Evolutionary conservation across 164 flowering plant species (phyloP).

Genomic region (Tetrastigma voinierianum): DNA sequence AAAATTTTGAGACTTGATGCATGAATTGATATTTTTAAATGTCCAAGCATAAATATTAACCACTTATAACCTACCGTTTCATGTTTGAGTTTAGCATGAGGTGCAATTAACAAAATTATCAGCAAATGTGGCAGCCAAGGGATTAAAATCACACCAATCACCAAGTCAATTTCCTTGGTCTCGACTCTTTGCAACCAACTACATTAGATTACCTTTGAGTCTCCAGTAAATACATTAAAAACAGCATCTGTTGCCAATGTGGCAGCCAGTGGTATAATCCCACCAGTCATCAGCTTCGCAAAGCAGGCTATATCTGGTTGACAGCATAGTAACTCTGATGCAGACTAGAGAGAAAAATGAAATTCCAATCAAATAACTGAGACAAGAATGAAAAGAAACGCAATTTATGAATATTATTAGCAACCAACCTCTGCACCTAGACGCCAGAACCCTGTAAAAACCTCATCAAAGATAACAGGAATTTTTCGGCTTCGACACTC

Average conservation of each 20-base stretch:
- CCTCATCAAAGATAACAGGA: constrained; percentile 95
- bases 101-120: too few relatives aligned
- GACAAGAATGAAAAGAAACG: constrained; percentile 7
- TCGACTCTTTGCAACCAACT: neutral
- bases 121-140: neutral
- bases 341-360: constrained; percentile 48
- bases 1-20: too few relatives aligned
- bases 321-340: constrained; percentile 76
- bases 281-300: constrained; percentile 94
- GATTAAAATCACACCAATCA: neutral
- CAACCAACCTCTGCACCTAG: constrained; percentile 81
- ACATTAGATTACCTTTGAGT: constrained; percentile 67
- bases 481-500: constrained; percentile 63
- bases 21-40: too few relatives aligned
- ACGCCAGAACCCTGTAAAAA: constrained; percentile 98
- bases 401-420: neutral
- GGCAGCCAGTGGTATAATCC: constrained; percentile 82
- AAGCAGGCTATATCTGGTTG: constrained; percentile 90
- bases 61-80: too few relatives aligned
- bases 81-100: too few relatives aligned
- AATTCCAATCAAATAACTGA: neutral
- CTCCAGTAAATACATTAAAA: constrained; percentile 75
- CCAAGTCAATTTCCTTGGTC: neutral
- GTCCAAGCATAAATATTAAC: too few relatives aligned
- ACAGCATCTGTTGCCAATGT: constrained; percentile 80